These are phyloP conservation scores for Globisporangium recalcitrans DNA, from an alignment of 352 stramenopile species.

Conservation along the genomic window DNA sequence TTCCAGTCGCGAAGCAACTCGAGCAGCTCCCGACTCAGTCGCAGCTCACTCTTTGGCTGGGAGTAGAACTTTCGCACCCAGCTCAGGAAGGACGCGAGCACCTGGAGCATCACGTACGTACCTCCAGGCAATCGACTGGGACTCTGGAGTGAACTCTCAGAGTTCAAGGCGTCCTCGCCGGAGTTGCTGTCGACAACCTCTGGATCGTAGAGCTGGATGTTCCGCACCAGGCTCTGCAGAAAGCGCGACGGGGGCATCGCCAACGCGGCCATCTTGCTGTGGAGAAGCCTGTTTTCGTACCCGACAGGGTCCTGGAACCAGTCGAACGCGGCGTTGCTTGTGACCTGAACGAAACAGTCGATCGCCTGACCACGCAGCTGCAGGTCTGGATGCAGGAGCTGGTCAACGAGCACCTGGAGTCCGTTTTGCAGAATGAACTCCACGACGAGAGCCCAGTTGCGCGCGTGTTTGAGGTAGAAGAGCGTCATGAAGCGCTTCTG, in stretches of 20 bases:
- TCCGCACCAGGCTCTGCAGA: slow-evolving; percentile 22
- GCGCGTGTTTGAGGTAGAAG: slow-evolving; percentile 38
- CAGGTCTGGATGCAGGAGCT: slow-evolving; percentile 28
- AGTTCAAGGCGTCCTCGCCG: background rate
- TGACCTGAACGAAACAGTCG: slow-evolving; percentile 41
- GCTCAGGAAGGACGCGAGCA: slow-evolving; percentile 41
- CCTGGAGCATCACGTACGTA: slow-evolving; percentile 31
- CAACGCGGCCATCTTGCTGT: slow-evolving; percentile 31
- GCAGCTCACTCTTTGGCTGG: slow-evolving; percentile 25
- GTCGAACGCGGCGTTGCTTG: slow-evolving; percentile 30
- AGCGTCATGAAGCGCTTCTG: slow-evolving; percentile 36
- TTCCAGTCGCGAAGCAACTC: slow-evolving; percentile 23
- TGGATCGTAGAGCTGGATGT: slow-evolving; percentile 20
- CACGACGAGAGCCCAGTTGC: slow-evolving; percentile 27
- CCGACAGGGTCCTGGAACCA: slow-evolving; percentile 31
- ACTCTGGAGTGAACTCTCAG: background rate
- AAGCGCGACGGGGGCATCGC: slow-evolving; percentile 15
- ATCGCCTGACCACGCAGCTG: slow-evolving; percentile 36
- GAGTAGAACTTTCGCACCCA: slow-evolving; percentile 44
- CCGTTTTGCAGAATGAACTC: slow-evolving; percentile 32
- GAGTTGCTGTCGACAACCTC: background rate
- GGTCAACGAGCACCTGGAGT: slow-evolving; percentile 25
- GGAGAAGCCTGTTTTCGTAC: slow-evolving; percentile 25
- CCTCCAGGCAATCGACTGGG: slow-evolving; percentile 15
- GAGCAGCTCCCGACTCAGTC: slow-evolving; percentile 29